These are phyloP conservation scores for Biscutella laevigata DNA, from an alignment of 441 rosid species.

Conservation along the genomic window DNA sequence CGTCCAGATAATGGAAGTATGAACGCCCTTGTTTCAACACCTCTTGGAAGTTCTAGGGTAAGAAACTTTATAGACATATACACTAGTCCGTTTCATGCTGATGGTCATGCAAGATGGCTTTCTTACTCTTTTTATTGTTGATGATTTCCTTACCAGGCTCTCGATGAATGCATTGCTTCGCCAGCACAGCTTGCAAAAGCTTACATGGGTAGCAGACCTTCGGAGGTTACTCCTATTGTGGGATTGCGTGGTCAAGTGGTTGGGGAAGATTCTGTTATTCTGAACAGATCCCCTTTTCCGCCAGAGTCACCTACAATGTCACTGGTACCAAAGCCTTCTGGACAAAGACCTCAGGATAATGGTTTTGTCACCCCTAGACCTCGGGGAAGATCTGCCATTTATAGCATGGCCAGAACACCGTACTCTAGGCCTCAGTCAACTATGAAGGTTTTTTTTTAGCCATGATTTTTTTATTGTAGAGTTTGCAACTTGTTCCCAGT, in stretches of 20 bases:
- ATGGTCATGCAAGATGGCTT: background rate
- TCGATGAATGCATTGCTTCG: slow-evolving; percentile 62
- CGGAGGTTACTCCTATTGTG: slow-evolving; percentile 53
- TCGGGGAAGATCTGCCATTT: slow-evolving; percentile 80
- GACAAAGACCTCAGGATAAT: slow-evolving; percentile 39
- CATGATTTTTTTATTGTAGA: slow-evolving; percentile 2
- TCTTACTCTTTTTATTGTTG: slow-evolving; percentile 29
- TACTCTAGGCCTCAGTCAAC: slow-evolving; percentile 56
- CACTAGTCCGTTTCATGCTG: background rate
- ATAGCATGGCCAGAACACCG: slow-evolving; percentile 85
- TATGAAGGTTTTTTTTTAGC: slow-evolving; percentile 40
- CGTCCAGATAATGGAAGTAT: slow-evolving; percentile 35
- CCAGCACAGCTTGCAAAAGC: slow-evolving; percentile 96
- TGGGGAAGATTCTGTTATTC: slow-evolving; percentile 39
- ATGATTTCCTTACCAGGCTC: slow-evolving; percentile 44
- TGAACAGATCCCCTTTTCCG: slow-evolving; percentile 30
- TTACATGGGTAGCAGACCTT: slow-evolving; percentile 81
- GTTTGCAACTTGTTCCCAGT: background rate
- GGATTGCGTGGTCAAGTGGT: slow-evolving; percentile 37
- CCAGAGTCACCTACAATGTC: slow-evolving; percentile 42
- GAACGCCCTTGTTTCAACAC: slow-evolving; percentile 31
- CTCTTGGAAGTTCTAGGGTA: slow-evolving; percentile 41
- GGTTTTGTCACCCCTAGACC: slow-evolving; percentile 72
- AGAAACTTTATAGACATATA: slow-evolving; percentile 15
- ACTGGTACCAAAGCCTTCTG: slow-evolving; percentile 43